Percentiles rank a stretch among this genome's conserved stretches.
phyloP scores from a whole-genome alignment of 1,139 yeast genomes.

The Pichia sp. region DNA sequence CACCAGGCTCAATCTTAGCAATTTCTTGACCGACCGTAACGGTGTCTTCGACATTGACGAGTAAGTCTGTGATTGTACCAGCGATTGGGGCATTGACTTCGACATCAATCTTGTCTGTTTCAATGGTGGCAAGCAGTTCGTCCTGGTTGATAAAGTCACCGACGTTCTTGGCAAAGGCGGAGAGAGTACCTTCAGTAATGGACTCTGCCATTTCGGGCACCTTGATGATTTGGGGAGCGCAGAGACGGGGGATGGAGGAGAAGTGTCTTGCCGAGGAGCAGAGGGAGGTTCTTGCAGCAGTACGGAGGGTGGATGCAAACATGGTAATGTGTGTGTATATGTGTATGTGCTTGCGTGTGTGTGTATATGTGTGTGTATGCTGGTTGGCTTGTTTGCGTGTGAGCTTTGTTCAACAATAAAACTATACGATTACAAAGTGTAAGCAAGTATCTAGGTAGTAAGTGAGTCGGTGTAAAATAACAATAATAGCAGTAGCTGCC shows the following conservation, averaged over 20 bases:
- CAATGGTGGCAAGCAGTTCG: slow-evolving; percentile 93
- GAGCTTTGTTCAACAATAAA: no score
- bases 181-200: slow-evolving; percentile 91
- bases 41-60: slow-evolving; percentile 83
- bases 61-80: slow-evolving; percentile 82
- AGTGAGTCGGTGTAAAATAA: no score
- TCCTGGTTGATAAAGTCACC: slow-evolving; percentile 88
- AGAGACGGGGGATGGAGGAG: slow-evolving; percentile 7
- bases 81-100: slow-evolving; percentile 92
- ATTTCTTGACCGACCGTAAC: slow-evolving; percentile 96
- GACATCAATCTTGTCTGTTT: slow-evolving; percentile 96
- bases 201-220: slow-evolving; percentile 99
- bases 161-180: slow-evolving; percentile 68
- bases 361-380: no score
- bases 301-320: slow-evolving; percentile 16
- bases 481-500: no score
- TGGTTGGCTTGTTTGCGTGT: no score
- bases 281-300: slow-evolving; percentile 6
- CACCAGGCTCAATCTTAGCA: slow-evolving; percentile 86
- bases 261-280: slow-evolving; percentile 6
- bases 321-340: no score
- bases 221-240: slow-evolving; percentile 44
- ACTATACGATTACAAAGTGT: no score
- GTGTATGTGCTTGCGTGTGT: no score
- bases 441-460: no score